These are phyloP conservation scores for Chaetomium globosum DNA, from an alignment of 2,329 filamentous ascomycete species.

Conservation along the genomic window DNA sequence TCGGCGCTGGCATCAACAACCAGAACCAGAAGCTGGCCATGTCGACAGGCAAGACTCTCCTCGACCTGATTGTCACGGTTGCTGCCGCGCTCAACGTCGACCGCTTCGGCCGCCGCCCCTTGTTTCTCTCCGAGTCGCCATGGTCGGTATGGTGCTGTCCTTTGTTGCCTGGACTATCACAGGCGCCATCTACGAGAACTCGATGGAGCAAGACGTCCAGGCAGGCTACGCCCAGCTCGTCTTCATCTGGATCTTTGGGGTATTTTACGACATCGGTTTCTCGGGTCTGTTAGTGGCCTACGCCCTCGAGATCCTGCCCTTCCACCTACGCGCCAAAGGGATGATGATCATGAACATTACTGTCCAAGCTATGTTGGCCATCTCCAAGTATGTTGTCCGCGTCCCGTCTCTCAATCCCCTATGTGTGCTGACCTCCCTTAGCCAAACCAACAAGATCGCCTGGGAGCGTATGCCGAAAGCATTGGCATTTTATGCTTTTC, in stretches of 20 bases:
- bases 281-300: conserved; percentile 61
- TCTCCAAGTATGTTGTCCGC: conserved; percentile 56
- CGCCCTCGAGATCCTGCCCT: conserved; percentile 61
- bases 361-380: conserved; percentile 62
- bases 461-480: conserved; percentile 60
- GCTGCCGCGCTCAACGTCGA: conserved; percentile 55
- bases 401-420: background rate
- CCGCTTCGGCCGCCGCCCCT: conserved; percentile 54
- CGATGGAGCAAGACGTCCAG: conserved; percentile 47
- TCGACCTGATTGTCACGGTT: conserved; percentile 61
- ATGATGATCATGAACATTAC: conserved; percentile 68
- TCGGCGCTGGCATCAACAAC: conserved; percentile 61
- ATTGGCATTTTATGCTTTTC: conserved; percentile 69
- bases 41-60: conserved; percentile 60
- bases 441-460: conserved; percentile 65
- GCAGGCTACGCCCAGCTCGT: conserved; percentile 59
- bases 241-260: conserved; percentile 62
- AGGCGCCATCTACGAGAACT: conserved; percentile 55
- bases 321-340: conserved; percentile 59
- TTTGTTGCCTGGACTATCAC: conserved; percentile 56
- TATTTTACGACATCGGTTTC: conserved; percentile 64
- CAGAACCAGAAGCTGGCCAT: conserved; percentile 60
- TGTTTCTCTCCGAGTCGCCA: conserved; percentile 57
- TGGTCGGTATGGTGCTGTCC: conserved; percentile 50
- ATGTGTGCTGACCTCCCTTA: conserved; percentile 32